These are phyloP conservation scores for Cystobasidium tubakii DNA, from an alignment of 768 basidiomycete species.

Conservation along the genomic window DNA sequence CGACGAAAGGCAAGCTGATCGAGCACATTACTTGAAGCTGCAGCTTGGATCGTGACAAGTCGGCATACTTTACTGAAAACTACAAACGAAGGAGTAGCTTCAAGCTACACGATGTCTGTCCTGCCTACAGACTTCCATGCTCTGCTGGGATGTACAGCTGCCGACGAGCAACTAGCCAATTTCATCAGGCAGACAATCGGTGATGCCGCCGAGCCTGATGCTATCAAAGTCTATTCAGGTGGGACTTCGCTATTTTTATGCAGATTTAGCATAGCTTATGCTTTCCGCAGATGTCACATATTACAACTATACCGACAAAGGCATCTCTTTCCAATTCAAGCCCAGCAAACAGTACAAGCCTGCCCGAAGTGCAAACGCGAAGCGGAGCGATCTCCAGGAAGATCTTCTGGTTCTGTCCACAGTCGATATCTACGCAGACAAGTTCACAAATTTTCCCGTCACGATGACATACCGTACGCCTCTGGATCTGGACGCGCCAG, in stretches of 20 bases:
- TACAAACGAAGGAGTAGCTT: neutral
- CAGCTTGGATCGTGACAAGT: neutral
- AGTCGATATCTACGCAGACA: conserved; percentile 73
- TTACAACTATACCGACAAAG: conserved; percentile 72
- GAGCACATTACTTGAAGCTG: neutral
- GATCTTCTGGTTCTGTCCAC: conserved; percentile 61
- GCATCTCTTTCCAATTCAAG: conserved; percentile 71
- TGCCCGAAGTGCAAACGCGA: conserved; percentile 49
- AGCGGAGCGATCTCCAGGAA: conserved; percentile 44
- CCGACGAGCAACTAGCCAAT: neutral
- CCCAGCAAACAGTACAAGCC: conserved; percentile 65
- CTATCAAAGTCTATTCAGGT: conserved; percentile 32
- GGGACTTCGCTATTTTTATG: neutral
- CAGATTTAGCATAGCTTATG: too few species aligned
- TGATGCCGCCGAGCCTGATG: neutral
- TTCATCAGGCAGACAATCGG: neutral
- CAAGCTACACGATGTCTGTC: conserved; percentile 7
- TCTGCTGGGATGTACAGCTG: neutral
- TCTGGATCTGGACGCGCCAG: neutral
- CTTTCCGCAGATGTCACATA: conserved; percentile 65
- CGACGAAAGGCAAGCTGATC: conserved; percentile 1
- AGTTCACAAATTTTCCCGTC: conserved; percentile 10
- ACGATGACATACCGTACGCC: conserved; percentile 7
- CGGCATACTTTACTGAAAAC: neutral
- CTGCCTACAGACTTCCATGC: conserved; percentile 26